Evolutionary conservation across 2,329 filamentous ascomycete genomes (phyloP).

Genomic region (Fusarium circinatum): DNA sequence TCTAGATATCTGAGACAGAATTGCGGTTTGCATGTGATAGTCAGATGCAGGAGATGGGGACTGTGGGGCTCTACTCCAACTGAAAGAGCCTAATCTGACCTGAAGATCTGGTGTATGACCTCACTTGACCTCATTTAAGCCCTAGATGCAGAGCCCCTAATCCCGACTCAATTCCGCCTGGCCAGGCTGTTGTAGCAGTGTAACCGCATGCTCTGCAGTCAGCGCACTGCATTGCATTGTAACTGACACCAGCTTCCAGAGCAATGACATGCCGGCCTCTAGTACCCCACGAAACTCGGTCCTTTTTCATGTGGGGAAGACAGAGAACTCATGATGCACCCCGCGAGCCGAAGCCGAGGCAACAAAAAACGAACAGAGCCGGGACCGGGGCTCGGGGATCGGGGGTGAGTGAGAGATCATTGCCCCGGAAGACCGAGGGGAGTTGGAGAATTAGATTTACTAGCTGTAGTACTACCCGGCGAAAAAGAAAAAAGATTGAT

Average conservation of each 20-base stretch:
- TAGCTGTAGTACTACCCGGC: neutral
- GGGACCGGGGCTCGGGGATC: slow-evolving; percentile 40
- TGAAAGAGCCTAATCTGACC: slow-evolving; percentile 6
- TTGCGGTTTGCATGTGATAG: slow-evolving; percentile 39
- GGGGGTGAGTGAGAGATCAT: slow-evolving; percentile 30
- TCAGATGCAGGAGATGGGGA: slow-evolving; percentile 11
- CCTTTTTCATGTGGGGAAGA: slow-evolving; percentile 30
- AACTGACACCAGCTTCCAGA: neutral
- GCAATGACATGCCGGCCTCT: neutral
- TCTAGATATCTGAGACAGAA: neutral
- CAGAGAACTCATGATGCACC: slow-evolving; percentile 23
- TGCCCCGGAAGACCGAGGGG: slow-evolving; percentile 33
- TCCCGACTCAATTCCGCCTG: slow-evolving; percentile 32
- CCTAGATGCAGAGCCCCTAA: slow-evolving; percentile 5
- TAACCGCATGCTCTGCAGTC: slow-evolving; percentile 7
- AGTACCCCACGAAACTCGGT: slow-evolving; percentile 21
- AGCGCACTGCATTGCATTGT: neutral
- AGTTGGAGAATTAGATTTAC: slow-evolving; percentile 19
- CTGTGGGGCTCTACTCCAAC: slow-evolving; percentile 36
- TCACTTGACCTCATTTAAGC: slow-evolving; percentile 8
- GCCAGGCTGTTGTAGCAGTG: slow-evolving; percentile 15
- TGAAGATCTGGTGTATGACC: slow-evolving; percentile 12
- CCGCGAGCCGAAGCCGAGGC: slow-evolving; percentile 46
- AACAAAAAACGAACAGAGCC: slow-evolving; percentile 20
- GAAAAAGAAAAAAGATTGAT: no score